phyloP scores from a whole-genome alignment of 805 yeast species.

The Cephaloascus fragrans region DNA sequence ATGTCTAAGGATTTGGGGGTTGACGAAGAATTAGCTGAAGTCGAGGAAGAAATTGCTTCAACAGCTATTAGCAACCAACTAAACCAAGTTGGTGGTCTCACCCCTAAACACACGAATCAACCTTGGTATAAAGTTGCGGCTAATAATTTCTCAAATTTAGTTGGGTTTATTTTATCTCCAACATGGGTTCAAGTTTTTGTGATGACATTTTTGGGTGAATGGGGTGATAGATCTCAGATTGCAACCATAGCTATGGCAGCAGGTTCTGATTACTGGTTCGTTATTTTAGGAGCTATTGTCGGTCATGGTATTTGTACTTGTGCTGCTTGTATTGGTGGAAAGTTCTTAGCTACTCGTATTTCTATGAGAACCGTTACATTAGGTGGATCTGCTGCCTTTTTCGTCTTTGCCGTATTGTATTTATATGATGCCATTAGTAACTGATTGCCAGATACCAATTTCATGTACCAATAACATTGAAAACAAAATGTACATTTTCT shows the following conservation, averaged over 20 bases:
- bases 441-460: no score
- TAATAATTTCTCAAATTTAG: slow-evolving; percentile 42
- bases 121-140: slow-evolving; percentile 17
- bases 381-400: slow-evolving; percentile 84
- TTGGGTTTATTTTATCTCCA: slow-evolving; percentile 67
- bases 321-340: slow-evolving; percentile 92
- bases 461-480: no score
- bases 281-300: slow-evolving; percentile 76
- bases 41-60: slow-evolving; percentile 82
- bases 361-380: slow-evolving; percentile 88
- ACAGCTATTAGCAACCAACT: slow-evolving; percentile 41
- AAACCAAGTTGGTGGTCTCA: slow-evolving; percentile 40
- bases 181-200: slow-evolving; percentile 88
- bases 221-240: slow-evolving; percentile 98
- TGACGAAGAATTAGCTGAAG: slow-evolving; percentile 93
- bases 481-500: no score
- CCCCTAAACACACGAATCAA: slow-evolving; percentile 3
- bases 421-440: slow-evolving; percentile 51
- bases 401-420: slow-evolving; percentile 73
- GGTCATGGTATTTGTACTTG: slow-evolving; percentile 88
- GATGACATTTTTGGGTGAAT: slow-evolving; percentile 95
- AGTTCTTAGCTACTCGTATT: slow-evolving; percentile 77
- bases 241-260: slow-evolving; percentile 99
- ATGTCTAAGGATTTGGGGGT: slow-evolving; percentile 83
- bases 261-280: slow-evolving; percentile 84